Evolutionary conservation across 1,284 basidiomycete species (phyloP), one percentile per base, ranked within the genome.

Genomic region (Cryptococcus sp.): DNA sequence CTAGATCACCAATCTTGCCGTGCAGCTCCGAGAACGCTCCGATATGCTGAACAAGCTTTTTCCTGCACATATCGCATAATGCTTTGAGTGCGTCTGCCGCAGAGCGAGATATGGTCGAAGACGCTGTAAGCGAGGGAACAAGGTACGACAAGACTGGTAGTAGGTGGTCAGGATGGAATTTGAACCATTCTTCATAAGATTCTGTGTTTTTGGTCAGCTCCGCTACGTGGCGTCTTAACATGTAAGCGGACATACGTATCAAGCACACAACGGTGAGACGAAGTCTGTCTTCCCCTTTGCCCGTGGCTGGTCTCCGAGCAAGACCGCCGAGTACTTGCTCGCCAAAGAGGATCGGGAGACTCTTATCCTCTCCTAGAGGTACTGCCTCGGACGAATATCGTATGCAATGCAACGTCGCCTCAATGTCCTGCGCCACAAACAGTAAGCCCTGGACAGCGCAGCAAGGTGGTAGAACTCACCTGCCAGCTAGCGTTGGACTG

Each of bases 131-230:
- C 1, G 74, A 72, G 0, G 71, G 67, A 1, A 88, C 90, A 41
- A 91, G 86, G 71, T 88, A 93, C 15, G 82, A 83, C 15, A 91
- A 81, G 5, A 85, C 85, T 42, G 62, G 74, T 0, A 73, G 60
- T 75, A 82, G 56, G 71, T 80, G 53, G 74, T 82, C 71, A 44
- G 84, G 25, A 80, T 86, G 54, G 82, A 73, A 76, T 59, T 79
- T 86, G 72, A 93, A 92, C 90, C 90, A 93, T 8, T 89, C 88
- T 3, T 91, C 86, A 69, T 93, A 94, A 0, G 87, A 83, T 17
- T 88, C 91, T 93, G 66, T 10, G 49, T 31, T 35, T 13, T n/a
- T n/a, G 17, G 22, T 10, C 48, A 38, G 3, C 41, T 17, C 47
- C 47, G 54, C 60, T 23, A 15, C 22, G 27, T 39, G n/a, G 19